phyloP scores from a whole-genome alignment of 2,329 filamentous ascomycete genomes.

The Aspergillus vadensis region DNA sequence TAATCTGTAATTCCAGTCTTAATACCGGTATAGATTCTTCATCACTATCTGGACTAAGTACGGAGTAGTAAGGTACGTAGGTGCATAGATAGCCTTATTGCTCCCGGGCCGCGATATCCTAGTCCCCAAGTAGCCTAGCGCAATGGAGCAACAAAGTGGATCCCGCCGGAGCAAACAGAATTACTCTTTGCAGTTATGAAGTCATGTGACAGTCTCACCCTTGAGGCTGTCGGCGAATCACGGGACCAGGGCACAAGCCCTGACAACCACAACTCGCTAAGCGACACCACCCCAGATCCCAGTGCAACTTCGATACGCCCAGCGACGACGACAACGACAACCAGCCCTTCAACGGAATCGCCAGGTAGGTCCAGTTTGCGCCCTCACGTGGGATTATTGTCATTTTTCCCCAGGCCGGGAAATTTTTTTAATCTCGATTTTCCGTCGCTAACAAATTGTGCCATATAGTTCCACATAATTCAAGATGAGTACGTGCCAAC shows the following conservation, averaged over 20 bases:
- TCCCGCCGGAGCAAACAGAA: not conserved
- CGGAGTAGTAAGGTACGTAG: not conserved
- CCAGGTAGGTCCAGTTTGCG: constrained; percentile 37
- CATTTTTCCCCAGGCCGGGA: constrained; percentile 8
- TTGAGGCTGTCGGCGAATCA: constrained; percentile 17
- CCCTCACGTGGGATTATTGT: constrained; percentile 9
- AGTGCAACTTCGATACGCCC: constrained; percentile 44
- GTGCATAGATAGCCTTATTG: not conserved
- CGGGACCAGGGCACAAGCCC: constrained; percentile 40
- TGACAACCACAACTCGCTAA: constrained; percentile 47
- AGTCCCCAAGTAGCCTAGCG: not conserved
- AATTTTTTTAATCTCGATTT: constrained; percentile 13
- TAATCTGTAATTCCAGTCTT: not conserved
- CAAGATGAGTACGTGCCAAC: constrained; percentile 60
- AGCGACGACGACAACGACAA: constrained; percentile 50
- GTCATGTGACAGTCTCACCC: constrained; percentile 16
- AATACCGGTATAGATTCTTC: not conserved
- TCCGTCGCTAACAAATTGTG: constrained; percentile 27
- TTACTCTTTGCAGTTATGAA: no score
- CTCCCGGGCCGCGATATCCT: not conserved
- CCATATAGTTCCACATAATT: constrained; percentile 45
- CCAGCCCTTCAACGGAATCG: constrained; percentile 50
- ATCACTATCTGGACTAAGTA: not conserved
- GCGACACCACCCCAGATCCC: constrained; percentile 36
- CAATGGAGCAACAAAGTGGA: not conserved